Evolutionary conservation across 2,329 filamentous ascomycete species (phyloP).

Genomic region (Alternaria atra): DNA sequence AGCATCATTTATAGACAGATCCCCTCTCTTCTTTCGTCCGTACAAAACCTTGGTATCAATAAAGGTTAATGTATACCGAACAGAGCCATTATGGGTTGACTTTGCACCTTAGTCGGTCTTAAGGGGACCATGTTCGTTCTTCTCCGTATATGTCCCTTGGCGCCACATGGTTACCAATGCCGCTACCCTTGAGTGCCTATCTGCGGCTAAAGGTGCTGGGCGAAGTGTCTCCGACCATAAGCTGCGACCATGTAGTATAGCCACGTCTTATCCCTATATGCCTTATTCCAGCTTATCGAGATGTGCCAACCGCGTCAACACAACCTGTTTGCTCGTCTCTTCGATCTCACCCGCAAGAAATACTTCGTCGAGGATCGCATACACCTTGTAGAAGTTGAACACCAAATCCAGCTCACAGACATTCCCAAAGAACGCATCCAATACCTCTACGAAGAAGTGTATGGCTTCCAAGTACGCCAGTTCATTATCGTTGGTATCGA

Average conservation of each 20-base stretch:
- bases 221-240: not conserved
- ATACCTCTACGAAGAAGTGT: constrained; percentile 98
- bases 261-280: not conserved
- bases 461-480: constrained; percentile 96
- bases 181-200: not conserved
- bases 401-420: constrained; percentile 96
- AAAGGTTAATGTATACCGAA: not conserved
- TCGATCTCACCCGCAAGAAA: constrained; percentile 98
- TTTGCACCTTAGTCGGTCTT: not conserved
- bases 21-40: not conserved
- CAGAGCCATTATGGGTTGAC: not conserved
- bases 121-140: not conserved
- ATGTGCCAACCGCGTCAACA: constrained; percentile 91
- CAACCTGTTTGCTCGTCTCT: constrained; percentile 98
- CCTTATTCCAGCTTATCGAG: constrained; percentile 88
- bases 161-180: not conserved
- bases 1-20: accelerated
- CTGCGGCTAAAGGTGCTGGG: not conserved
- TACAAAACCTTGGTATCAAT: not conserved
- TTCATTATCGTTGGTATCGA: constrained; percentile 99
- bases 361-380: constrained; percentile 97
- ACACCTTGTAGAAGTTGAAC: constrained; percentile 83
- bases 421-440: constrained; percentile 98
- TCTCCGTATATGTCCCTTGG: not conserved
- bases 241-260: not conserved